Base-by-base conservation (phyloP, 208 protist species). In the Trypanosoma avium region DNA sequence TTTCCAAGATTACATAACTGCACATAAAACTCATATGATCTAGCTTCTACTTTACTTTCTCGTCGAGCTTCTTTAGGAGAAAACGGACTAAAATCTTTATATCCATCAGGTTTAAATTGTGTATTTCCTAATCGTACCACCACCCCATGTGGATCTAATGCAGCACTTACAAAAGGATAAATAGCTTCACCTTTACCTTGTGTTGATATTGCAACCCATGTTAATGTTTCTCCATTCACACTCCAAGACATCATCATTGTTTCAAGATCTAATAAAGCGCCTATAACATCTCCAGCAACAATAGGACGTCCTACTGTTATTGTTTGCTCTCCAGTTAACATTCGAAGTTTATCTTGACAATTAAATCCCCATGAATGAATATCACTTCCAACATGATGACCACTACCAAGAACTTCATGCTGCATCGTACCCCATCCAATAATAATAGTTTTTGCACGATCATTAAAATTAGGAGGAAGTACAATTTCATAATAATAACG, bases 321-420 rank as follows among this genome's bases (percentile, higher is more conserved):
- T 21, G 59, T 49, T 75, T 93, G 86, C 71, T 93, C 86, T 24
- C 69, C 76, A 48, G 79, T 83, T 58, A 96, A 84, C 26, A 93
- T 61, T 10, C 77, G 75, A 46, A 96, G 60, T 22, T 79, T 45
- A 48, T 91, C 86, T n/a, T 81, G 65, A 69, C 84, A 92, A 79
- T 96, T 92, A 76, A 86, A 96, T 19, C 82, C 90, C 87, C 90
- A 96, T 2, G 90, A 96, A 63, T 96, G 81, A 38, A 91, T 57
- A 61, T 96, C 87, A 47, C 76, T 86, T 36, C 90, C 90, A 30
- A 96, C 90, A 74, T 93, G 85, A 69, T 92, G 84, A 26, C 75
- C 81, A 40, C 79, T 85, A 65, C 79, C 77, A 19, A 84, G 64
- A 45, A 86, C 76, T 73, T 93, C 87, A 71, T 96, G 90, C 73